Base-by-base conservation (phyloP, 106 monocot genomes). In the Dioscorea dumetorum region DNA sequence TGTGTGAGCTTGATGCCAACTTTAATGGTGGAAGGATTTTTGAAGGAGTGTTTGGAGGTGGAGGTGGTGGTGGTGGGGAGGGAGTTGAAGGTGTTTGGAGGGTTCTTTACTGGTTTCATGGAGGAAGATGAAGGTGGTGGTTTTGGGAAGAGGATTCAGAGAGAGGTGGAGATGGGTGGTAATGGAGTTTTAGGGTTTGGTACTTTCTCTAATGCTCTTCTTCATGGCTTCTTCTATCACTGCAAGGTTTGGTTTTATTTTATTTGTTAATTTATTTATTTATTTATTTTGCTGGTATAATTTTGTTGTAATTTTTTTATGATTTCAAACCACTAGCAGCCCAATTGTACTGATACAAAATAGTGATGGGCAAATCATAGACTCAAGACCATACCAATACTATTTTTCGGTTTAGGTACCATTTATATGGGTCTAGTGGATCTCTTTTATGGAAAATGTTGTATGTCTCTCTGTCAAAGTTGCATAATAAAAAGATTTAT, bases 11-110 rank as follows among this genome's bases (percentile, higher is more conserved):
- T 48, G 19, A 70, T 88, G 85, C 91, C 91, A 1, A 68, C 62
- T 49, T 80, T 83, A 21, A 88, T 92, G 83, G 92, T 92, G 61
- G 88, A 92, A 61, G 41, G 58, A 2, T 88, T 88, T 50, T 48
- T 92, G 49, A 71, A 68, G 57, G 82, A 84, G 49, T 83, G 81
- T 51, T 18, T 92, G 74, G 82, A 70, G 51, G 75, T 83, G 67
- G 85, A 83, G 24, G 67, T 49, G 58, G 88, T 49, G 58, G 88
- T 92, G 35, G 73, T 85, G 66, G 88, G 85, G 52, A 83, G 76
- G 50, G 85, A 85, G 82, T 49, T 92, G 74, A 80, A 80, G 80
- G 74, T 78, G 62, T 57, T 80, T 19, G 48, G 70, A 64, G 80
- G 91, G 18, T 85, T 69, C 54, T 83, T 72, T 56, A 69, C 65